Conservation (phyloP, 2,329 filamentous ascomycete species). For the Fusarium floridanum region DNA sequence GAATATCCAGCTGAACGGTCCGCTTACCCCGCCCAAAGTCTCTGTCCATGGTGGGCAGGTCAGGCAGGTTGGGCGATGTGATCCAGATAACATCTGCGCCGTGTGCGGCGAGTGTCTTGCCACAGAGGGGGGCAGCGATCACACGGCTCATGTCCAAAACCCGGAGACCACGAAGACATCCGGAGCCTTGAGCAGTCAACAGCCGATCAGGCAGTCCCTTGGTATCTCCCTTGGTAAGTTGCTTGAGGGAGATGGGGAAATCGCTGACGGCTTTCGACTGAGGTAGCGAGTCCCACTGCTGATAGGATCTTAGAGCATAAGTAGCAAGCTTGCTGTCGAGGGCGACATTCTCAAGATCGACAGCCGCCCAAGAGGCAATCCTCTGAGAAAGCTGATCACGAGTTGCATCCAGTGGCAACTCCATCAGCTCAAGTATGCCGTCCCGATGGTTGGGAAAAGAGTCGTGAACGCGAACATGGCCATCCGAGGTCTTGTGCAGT, state of each 20-base stretch:
- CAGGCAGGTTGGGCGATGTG: slow-evolving; percentile 72
- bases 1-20: slow-evolving; percentile 71
- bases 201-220: not conserved
- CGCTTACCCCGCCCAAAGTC: slow-evolving; percentile 78
- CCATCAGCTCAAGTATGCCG: slow-evolving; percentile 59
- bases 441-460: slow-evolving; percentile 63
- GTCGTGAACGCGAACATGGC: slow-evolving; percentile 68
- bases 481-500: slow-evolving; percentile 63
- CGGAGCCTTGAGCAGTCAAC: not conserved
- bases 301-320: slow-evolving; percentile 62
- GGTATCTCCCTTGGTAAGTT: slow-evolving; percentile 43
- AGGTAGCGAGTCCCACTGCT: slow-evolving; percentile 64
- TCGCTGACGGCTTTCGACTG: slow-evolving; percentile 59
- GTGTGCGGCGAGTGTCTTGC: slow-evolving; percentile 76
- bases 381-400: slow-evolving; percentile 55
- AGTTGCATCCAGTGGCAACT: slow-evolving; percentile 48
- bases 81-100: slow-evolving; percentile 79
- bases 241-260: slow-evolving; percentile 60
- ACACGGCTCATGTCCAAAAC: slow-evolving; percentile 80
- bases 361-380: slow-evolving; percentile 55
- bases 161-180: slow-evolving; percentile 69
- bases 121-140: slow-evolving; percentile 78
- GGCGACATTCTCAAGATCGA: slow-evolving; percentile 63
- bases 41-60: slow-evolving; percentile 75
- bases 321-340: slow-evolving; percentile 57